Conservation (phyloP, 1,139 yeast species). For the Saccharomyces pastorianus region DNA sequence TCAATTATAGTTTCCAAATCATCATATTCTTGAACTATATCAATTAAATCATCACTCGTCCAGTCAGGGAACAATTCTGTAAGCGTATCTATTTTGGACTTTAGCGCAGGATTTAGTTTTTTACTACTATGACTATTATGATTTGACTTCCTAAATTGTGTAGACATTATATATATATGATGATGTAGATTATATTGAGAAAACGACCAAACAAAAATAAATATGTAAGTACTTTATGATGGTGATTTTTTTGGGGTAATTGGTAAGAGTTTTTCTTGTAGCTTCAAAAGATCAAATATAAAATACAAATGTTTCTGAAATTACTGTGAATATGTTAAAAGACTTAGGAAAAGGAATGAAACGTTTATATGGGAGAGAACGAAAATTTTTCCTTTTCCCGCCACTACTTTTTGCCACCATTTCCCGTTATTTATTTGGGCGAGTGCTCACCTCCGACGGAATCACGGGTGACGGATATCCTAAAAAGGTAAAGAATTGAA, state of each 20-base stretch:
- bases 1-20: slow-evolving; percentile 76
- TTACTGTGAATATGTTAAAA: not conserved
- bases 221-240: not conserved
- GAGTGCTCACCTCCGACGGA: not conserved
- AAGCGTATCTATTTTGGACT: slow-evolving; percentile 50
- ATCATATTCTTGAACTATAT: slow-evolving; percentile 66
- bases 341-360: not conserved
- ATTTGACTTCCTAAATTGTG: not conserved
- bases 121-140: slow-evolving; percentile 13
- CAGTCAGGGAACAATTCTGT: slow-evolving; percentile 91
- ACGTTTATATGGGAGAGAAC: not conserved
- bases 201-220: slow-evolving; percentile 1
- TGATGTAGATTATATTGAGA: slow-evolving; percentile 1
- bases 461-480: not conserved
- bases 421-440: slow-evolving; percentile 1
- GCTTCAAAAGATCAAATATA: not conserved
- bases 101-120: slow-evolving; percentile 37
- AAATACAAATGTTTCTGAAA: not conserved
- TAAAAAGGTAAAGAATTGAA: not conserved
- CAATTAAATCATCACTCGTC: slow-evolving; percentile 76
- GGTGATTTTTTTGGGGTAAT: not conserved
- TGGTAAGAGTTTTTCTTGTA: not conserved
- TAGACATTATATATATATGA: not conserved
- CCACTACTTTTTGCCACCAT: not conserved
- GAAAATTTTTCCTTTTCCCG: not conserved